phyloP scores from a whole-genome alignment of 2,329 filamentous ascomycete species.

The Emmonsiellopsis sp. region DNA sequence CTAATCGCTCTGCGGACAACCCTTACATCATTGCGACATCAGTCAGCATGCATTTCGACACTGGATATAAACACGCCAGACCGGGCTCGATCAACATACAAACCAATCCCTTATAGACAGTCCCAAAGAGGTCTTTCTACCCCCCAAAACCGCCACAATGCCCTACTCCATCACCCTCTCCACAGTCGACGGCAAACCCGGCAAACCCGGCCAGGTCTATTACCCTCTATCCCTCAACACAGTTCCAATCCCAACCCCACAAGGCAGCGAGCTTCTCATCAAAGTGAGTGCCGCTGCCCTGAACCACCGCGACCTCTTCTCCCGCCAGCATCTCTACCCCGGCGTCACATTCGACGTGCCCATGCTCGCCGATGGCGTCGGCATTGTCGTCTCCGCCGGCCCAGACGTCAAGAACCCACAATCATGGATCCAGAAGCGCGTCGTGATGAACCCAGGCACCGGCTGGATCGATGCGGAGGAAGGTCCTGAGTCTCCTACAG shows the following conservation, averaged over 20 bases:
- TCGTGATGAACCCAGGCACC: constrained; percentile 67
- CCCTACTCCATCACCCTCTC: constrained; percentile 37
- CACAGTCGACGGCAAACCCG: constrained; percentile 51
- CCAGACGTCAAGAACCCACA: constrained; percentile 41
- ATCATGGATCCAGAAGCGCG: constrained; percentile 54
- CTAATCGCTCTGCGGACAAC: too few relatives aligned
- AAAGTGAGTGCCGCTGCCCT: constrained; percentile 70
- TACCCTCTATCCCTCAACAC: constrained; percentile 45
- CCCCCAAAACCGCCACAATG: constrained; percentile 19
- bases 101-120: too few relatives aligned
- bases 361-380: constrained; percentile 74
- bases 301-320: constrained; percentile 93
- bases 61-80: too few relatives aligned
- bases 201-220: constrained; percentile 79
- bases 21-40: too few relatives aligned
- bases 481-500: constrained; percentile 56
- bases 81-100: too few relatives aligned
- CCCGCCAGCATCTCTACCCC: constrained; percentile 86
- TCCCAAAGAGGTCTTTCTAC: too few relatives aligned
- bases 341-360: constrained; percentile 70
- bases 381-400: constrained; percentile 60
- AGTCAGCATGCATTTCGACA: too few relatives aligned
- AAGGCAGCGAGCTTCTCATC: constrained; percentile 62
- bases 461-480: constrained; percentile 66
- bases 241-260: constrained; percentile 54